A percentile compares a stretch with the other conserved stretches of the same genome.
phyloP scores from a whole-genome alignment of 306 rosid genomes.

The Cyamopsis tetragonoloba region DNA sequence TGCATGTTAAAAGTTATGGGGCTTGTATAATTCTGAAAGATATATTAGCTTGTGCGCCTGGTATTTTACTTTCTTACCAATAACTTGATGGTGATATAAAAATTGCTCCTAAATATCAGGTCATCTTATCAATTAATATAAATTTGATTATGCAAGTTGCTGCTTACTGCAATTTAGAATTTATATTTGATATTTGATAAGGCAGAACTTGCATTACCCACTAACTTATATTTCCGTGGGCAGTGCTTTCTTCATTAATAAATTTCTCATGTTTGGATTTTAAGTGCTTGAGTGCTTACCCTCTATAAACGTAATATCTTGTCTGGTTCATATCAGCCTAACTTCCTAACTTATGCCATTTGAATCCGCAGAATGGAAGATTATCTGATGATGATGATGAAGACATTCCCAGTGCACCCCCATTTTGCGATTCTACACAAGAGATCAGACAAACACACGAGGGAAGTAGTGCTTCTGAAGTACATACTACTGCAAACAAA shows the following conservation, averaged over 20 bases:
- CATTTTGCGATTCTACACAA: slow-evolving; percentile 49
- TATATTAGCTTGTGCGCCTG: no score
- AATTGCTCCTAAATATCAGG: background rate
- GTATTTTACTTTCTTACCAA: no score
- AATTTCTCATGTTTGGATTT: slow-evolving; percentile 18
- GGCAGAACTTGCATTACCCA: background rate
- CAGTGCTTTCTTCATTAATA: background rate
- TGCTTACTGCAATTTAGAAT: background rate
- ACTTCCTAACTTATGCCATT: slow-evolving; percentile 38
- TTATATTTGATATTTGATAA: background rate
- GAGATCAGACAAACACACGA: slow-evolving; percentile 56
- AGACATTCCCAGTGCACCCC: slow-evolving; percentile 88
- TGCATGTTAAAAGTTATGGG: background rate
- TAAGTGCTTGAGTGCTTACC: background rate
- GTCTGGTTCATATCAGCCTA: slow-evolving; percentile 17
- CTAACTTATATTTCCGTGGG: background rate
- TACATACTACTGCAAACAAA: slow-evolving; percentile 22
- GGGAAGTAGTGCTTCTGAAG: slow-evolving; percentile 37
- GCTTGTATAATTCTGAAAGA: background rate
- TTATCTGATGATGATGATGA: slow-evolving; percentile 65
- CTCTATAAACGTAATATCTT: background rate
- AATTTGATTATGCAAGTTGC: background rate
- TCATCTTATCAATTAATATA: background rate
- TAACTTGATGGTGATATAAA: background rate
- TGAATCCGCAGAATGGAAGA: slow-evolving; percentile 41